Percentiles rank a stretch among this genome's conserved stretches.
phyloP scores from a whole-genome alignment of 2,329 filamentous ascomycete genomes.

The Penicillium occitanis region DNA sequence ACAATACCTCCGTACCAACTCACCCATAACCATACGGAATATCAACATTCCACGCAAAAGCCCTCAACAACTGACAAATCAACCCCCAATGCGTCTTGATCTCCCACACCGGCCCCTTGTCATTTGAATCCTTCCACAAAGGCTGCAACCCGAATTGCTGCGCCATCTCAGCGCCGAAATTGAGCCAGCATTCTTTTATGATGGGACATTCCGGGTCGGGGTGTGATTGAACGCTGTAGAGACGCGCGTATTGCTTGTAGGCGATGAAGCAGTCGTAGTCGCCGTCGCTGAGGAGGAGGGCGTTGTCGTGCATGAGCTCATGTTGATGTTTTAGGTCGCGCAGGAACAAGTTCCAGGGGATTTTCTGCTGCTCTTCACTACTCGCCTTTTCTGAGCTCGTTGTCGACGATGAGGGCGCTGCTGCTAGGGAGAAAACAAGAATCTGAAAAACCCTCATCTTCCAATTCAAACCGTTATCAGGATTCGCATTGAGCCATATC shows the following conservation, averaged over 20 bases:
- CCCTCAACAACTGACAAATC: constrained; percentile 20
- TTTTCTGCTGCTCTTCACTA: neutral
- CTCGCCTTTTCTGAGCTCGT: neutral
- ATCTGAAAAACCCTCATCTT: constrained; percentile 19
- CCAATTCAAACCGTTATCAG: constrained; percentile 7
- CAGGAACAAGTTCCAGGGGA: constrained; percentile 11
- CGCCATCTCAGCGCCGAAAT: constrained; percentile 10
- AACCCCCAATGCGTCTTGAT: constrained; percentile 16
- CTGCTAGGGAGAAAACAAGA: constrained; percentile 6
- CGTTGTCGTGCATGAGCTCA: neutral
- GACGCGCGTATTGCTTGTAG: constrained; percentile 14
- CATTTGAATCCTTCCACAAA: constrained; percentile 12
- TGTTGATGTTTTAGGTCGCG: constrained; percentile 9
- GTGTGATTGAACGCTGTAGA: constrained; percentile 6
- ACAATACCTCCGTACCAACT: neutral
- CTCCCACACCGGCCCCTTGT: constrained; percentile 17
- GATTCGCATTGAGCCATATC: constrained; percentile 11
- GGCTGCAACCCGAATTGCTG: neutral
- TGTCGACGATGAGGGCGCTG: neutral
- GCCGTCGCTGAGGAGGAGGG: constrained; percentile 3
- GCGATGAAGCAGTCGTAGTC: constrained; percentile 20
- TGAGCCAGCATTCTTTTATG: constrained; percentile 16
- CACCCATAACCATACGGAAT: constrained; percentile 16
- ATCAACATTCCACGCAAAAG: constrained; percentile 19
- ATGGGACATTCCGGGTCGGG: neutral